Evolutionary conservation across 2,329 filamentous ascomycete species (phyloP), one percentile per base, ranked within the genome.

Genomic region (Monosporascus ibericus): DNA sequence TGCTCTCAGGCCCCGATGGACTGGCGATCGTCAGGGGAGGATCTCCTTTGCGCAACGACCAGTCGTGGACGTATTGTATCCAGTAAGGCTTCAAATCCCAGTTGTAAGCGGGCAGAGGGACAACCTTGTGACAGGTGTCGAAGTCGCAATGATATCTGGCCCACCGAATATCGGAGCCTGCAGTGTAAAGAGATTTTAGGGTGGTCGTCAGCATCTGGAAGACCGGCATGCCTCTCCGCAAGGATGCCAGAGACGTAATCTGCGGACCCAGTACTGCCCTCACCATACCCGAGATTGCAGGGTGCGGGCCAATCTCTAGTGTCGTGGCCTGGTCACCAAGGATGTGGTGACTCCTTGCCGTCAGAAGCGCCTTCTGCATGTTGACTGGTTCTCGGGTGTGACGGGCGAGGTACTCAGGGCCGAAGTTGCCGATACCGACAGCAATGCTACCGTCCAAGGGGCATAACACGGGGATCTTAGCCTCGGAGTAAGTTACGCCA

Each of bases 21-120:
- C 17, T 48, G 22, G 7, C 37, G 20, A 55, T 52, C 24, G 47
- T 46, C 5, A 66, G 57, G 22, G 65, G 61, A 30, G 65, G 73
- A 60, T 84, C 77, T 25, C 80, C 82, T 69, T 86, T 86, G 54
- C 75, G 78, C 46, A 85, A 69, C 14, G 75, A 77, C 80, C 80
- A 86, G 68, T 86, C 79, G 61, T 83, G 79, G 59, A 74, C 57
- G 44, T 68, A 70, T 17, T 63, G 58, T 11, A 70, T 62, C 66
- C 67, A 70, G 54, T 86, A 86, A 53, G 75, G 78, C 71, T 86
- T 85, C 57, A 76, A 70, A 63, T 86, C 80, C 68, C 82, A 87
- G 11, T 71, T 73, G 65, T 86, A 87, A 2, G 77, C 75, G 2
- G 84, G 84, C 11, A 87, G 68, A 2, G 74, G 66, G 27, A 85